phyloP scores from a whole-genome alignment of 2,329 filamentous ascomycete genomes.

The Drechslerella coelobrocha region DNA sequence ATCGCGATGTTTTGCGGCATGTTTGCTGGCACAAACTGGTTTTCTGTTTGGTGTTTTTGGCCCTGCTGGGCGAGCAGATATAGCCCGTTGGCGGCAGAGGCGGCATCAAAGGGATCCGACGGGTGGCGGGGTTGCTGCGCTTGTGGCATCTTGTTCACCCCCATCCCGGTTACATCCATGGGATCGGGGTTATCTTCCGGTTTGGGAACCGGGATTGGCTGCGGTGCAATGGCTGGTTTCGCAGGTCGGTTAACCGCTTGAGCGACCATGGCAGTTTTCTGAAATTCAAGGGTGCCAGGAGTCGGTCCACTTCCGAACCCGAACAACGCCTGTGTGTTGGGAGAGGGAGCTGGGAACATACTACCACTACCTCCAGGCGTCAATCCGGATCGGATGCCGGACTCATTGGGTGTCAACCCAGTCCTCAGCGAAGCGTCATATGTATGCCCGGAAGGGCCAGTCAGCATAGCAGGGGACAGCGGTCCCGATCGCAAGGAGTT shows the following conservation, averaged over 20 bases:
- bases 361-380: constrained; percentile 94
- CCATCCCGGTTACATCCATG: constrained; percentile 54
- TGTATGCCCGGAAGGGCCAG: constrained; percentile 77
- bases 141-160: constrained; percentile 57
- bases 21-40: constrained; percentile 55
- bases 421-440: constrained; percentile 71
- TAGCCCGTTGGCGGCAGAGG: constrained; percentile 91
- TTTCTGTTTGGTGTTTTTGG: constrained; percentile 64
- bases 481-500: constrained; percentile 90
- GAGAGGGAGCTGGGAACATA: constrained; percentile 92
- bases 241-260: constrained; percentile 61
- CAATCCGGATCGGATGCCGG: constrained; percentile 84
- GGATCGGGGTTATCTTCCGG: constrained; percentile 57
- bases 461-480: constrained; percentile 95
- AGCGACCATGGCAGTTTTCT: constrained; percentile 85
- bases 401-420: constrained; percentile 94
- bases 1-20: constrained; percentile 33
- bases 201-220: constrained; percentile 62
- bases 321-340: constrained; percentile 80
- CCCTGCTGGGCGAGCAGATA: constrained; percentile 83
- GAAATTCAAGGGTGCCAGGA: constrained; percentile 89
- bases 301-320: constrained; percentile 82
- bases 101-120: constrained; percentile 78
- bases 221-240: constrained; percentile 56
- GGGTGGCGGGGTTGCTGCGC: constrained; percentile 58